Evolutionary conservation across 192 early-diverging fungal genomes (phyloP), one percentile per base, ranked within the genome.

Genomic region (Entophlyctis helioformis): DNA sequence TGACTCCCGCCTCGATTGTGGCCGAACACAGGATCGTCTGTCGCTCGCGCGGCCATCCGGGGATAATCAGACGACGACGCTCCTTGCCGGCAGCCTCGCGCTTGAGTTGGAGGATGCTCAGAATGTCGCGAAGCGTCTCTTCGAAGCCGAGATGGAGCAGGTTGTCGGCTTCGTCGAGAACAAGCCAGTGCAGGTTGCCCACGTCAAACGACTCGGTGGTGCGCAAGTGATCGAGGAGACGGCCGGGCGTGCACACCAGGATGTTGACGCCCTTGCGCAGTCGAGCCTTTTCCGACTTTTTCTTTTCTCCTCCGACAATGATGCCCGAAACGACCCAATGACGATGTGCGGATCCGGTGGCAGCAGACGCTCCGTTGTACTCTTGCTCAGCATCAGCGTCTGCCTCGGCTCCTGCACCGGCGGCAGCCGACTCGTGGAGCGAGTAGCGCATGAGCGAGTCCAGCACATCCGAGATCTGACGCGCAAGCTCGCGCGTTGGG

Each of bases 111-210:
- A 71, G 28, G 23, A 77, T 56, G 20, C 32, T 6, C 41, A 74
- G 41, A 29, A 72, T 64, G 7, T 72, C 67, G 15, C 46, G 32
- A 28, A 70, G 47, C 1, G 66, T 63, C 33, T 69, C 67, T 54
- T 79, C 70, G 51, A 79, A 97, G 1, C 96, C 96, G 13, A 95
- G 76, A 48, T 99, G 91, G 46, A 99, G 65, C 50, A 99, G 68
- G 11, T 88, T 74, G 72, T 99, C 96, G 4, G 93, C 96, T 63
- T 99, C 96, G 64, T 99, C 96, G 21, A 99, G 66, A 2, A 99
- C 87, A 22, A 99, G 54, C 96, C 96, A 99, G 34, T 85, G 70
- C 52, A 99, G 57, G 60, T 91, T 80, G 36, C 81, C 71, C 4
- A 88, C 66, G 10, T 80, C 60, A 57, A 99, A 94, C 20, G 86